phyloP scores from a whole-genome alignment of 1,139 yeast species.

The Zygoascus sp. region DNA sequence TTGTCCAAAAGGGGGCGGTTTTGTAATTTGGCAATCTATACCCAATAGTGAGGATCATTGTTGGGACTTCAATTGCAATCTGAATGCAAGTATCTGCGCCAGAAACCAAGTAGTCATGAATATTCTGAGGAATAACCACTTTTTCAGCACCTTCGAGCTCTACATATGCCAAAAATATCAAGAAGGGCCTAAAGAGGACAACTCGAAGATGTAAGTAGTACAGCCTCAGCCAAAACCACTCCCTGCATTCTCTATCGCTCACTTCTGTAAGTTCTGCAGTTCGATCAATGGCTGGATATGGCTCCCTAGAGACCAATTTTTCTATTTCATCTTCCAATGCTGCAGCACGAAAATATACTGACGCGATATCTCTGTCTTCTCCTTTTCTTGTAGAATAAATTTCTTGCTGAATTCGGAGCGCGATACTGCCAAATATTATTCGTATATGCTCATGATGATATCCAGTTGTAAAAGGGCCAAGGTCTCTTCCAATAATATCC shows the following conservation, averaged over 20 bases:
- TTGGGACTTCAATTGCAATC: conserved; percentile 13
- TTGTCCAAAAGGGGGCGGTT: conserved; percentile 10
- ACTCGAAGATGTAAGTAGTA: conserved; percentile 12
- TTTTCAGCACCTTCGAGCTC: conserved; percentile 6
- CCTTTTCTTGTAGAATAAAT: conserved; percentile 2
- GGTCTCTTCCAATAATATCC: neutral
- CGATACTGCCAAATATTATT: conserved; percentile 8
- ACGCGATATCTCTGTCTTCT: conserved; percentile 8
- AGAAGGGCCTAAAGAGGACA: conserved; percentile 14
- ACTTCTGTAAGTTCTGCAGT: conserved; percentile 9
- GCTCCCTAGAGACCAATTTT: conserved; percentile 3
- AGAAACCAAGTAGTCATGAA: conserved; percentile 6
- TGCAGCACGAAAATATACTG: conserved; percentile 3
- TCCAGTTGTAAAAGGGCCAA: conserved; percentile 4
- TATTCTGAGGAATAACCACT: conserved; percentile 6
- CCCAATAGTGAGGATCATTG: conserved; percentile 15
- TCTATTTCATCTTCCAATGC: conserved; percentile 12
- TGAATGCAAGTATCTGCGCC: conserved; percentile 12
- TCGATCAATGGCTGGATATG: conserved; percentile 12
- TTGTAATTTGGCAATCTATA: conserved; percentile 8
- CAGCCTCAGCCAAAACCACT: conserved; percentile 15
- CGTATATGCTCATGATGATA: conserved; percentile 9
- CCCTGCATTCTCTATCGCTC: conserved; percentile 13
- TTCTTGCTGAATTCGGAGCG: conserved; percentile 5
- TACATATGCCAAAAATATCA: conserved; percentile 13